These are phyloP conservation scores for Eucalyptus erythrocorys DNA, from an alignment of 345 rosid species.

Conservation along the genomic window DNA sequence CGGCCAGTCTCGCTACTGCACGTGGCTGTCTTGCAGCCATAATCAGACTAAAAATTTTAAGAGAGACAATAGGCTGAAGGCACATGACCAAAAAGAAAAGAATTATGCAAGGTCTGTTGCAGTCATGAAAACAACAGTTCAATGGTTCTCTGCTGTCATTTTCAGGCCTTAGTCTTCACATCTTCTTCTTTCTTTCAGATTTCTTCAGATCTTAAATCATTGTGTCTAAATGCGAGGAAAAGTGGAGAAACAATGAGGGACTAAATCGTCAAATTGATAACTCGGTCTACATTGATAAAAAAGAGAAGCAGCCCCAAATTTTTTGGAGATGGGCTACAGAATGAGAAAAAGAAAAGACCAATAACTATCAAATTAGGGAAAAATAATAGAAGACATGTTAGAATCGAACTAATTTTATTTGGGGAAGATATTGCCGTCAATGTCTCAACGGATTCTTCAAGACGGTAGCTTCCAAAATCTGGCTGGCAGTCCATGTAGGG, in stretches of 20 bases:
- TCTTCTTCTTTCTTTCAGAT: not conserved
- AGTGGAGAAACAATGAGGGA: not conserved
- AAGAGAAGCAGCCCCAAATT: not conserved
- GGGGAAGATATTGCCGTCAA: not conserved
- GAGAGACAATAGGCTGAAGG: not conserved
- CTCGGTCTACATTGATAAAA: not conserved
- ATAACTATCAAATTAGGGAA: not conserved
- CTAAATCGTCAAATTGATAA: not conserved
- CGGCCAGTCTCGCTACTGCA: not conserved
- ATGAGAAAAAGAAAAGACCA: not conserved
- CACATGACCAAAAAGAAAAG: not conserved
- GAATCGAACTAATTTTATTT: not conserved
- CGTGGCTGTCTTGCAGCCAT: conserved; percentile 1
- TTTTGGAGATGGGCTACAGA: not conserved
- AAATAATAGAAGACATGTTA: not conserved
- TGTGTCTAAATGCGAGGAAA: not conserved
- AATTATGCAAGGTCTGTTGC: not conserved
- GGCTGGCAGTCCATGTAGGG: conserved; percentile 56
- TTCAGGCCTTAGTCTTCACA: not conserved
- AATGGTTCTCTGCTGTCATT: not conserved
- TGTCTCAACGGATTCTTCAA: not conserved
- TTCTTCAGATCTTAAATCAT: not conserved
- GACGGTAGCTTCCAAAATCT: conserved; percentile 46
- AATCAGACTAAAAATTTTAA: not conserved
- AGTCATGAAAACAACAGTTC: not conserved